These are phyloP conservation scores for Hortiboletus campestris DNA, from an alignment of 768 basidiomycete genomes.

Conservation along the genomic window DNA sequence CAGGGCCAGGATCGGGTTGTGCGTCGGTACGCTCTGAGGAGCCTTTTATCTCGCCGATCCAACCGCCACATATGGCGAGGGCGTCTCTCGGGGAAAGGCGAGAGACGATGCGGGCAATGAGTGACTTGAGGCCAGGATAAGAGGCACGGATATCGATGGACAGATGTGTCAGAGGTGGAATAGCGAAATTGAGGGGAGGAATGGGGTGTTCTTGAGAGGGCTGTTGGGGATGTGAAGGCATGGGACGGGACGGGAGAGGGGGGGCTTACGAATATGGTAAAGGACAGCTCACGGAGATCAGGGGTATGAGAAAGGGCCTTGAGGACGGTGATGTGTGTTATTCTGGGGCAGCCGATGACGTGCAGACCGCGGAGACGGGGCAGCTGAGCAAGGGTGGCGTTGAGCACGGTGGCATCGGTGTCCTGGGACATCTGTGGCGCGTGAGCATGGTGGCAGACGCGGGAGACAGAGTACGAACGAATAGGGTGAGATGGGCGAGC, in stretches of 20 bases:
- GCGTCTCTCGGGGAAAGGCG: conserved; percentile 32
- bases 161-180: conserved; percentile 48
- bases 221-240: conserved; percentile 2
- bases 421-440: conserved; percentile 50
- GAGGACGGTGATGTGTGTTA: conserved; percentile 53
- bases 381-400: conserved; percentile 45
- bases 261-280: conserved; percentile 54
- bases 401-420: conserved; percentile 51
- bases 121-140: conserved; percentile 17
- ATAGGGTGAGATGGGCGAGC: conserved; percentile 55
- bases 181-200: conserved; percentile 18
- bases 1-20: background rate
- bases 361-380: conserved; percentile 58
- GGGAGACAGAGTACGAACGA: conserved; percentile 40
- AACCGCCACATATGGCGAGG: conserved; percentile 28
- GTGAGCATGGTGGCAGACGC: background rate
- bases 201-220: conserved; percentile 10
- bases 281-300: conserved; percentile 55
- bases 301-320: conserved; percentile 46
- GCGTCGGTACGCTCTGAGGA: conserved; percentile 13
- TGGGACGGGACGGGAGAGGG: background rate
- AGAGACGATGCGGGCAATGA: conserved; percentile 18
- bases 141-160: conserved; percentile 48
- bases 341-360: conserved; percentile 55
- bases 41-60: conserved; percentile 35